Percentiles rank a stretch among this genome's conserved stretches.
Conservation (phyloP, 139 green algal species). For the Desmodesmus armatus region DNA sequence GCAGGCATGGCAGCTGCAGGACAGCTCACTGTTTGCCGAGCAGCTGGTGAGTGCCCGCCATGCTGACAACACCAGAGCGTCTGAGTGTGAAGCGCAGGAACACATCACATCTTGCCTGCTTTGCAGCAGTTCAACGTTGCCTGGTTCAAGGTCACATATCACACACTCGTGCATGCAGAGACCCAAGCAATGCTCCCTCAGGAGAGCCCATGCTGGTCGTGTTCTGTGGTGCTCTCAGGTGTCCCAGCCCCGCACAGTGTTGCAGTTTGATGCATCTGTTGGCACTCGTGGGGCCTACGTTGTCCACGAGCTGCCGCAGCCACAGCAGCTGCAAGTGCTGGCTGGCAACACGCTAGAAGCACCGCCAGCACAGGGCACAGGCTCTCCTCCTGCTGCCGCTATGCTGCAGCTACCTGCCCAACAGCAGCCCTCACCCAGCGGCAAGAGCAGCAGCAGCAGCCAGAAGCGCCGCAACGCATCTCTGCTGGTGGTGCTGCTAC, state of each 20-base stretch:
- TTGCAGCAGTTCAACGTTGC: too few relatives aligned
- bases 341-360: too few relatives aligned
- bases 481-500: too few relatives aligned
- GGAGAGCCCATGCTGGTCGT: neutral
- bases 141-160: neutral
- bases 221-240: neutral
- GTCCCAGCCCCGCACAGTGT: conserved; percentile 22
- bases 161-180: neutral
- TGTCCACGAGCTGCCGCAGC: conserved; percentile 38
- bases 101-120: too few relatives aligned
- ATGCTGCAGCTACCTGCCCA: too few relatives aligned
- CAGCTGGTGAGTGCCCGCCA: too few relatives aligned
- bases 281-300: conserved; percentile 55
- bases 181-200: neutral
- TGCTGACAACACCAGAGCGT: neutral
- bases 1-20: neutral
- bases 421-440: too few relatives aligned
- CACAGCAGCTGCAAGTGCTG: neutral
- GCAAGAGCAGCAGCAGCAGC: conserved; percentile 13
- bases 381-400: too few relatives aligned
- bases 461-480: too few relatives aligned
- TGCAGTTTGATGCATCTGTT: conserved; percentile 58
- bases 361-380: neutral
- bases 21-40: neutral
- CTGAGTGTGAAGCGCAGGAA: neutral